Evolutionary conservation across 352 stramenopile genomes (phyloP).

Genomic region (Phytophthora cactorum): DNA sequence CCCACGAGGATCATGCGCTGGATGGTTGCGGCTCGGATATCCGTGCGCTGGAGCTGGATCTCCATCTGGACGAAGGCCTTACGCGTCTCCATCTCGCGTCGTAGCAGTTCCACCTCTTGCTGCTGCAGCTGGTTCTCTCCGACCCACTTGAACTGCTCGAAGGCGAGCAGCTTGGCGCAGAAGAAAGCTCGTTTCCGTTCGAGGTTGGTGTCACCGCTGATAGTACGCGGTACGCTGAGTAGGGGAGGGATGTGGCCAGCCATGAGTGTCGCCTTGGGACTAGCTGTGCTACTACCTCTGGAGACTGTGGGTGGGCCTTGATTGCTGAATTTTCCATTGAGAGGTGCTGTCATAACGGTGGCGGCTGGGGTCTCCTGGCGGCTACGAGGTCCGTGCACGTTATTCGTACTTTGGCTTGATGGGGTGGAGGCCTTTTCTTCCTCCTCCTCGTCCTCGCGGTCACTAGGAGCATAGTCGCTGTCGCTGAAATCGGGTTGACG

Average conservation of each 20-base stretch:
- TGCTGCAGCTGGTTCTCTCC: constrained; percentile 25
- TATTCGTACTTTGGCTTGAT: too few relatives aligned
- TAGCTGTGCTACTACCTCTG: not conserved
- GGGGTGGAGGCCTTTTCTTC: too few relatives aligned
- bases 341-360: not conserved
- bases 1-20: constrained; percentile 22
- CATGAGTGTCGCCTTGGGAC: not conserved
- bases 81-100: constrained; percentile 28
- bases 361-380: too few relatives aligned
- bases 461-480: not conserved
- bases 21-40: constrained; percentile 24
- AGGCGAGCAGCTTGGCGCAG: constrained; percentile 19
- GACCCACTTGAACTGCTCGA: constrained; percentile 25
- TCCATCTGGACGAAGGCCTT: constrained; percentile 21
- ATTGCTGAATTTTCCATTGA: not conserved
- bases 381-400: too few relatives aligned
- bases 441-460: not conserved
- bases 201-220: not conserved
- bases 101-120: constrained; percentile 20
- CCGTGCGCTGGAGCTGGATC: constrained; percentile 21
- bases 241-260: constrained; percentile 11
- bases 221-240: not conserved
- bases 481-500: not conserved
- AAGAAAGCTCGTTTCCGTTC: constrained; percentile 25
- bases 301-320: not conserved